Conservation (phyloP, 139 green algal genomes). For the Chlorella sp. region DNA sequence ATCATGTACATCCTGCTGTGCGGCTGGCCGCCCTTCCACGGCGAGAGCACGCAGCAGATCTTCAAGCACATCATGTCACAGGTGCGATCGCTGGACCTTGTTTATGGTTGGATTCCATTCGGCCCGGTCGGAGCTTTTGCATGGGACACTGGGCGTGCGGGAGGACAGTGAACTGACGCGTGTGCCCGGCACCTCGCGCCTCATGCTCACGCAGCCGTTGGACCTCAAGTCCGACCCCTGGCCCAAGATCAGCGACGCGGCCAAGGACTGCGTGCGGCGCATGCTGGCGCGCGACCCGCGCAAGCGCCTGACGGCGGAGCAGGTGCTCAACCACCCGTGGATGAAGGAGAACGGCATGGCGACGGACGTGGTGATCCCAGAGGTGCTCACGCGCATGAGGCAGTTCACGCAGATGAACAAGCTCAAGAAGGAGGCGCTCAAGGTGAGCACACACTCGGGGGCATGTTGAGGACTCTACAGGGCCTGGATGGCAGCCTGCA, state of each 20-base stretch:
- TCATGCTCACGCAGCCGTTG: slow-evolving; percentile 28
- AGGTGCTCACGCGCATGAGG: slow-evolving; percentile 76
- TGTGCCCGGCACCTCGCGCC: no score
- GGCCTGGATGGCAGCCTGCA: no score
- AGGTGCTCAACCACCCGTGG: slow-evolving; percentile 83
- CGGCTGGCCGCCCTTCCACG: slow-evolving; percentile 66
- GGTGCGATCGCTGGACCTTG: background rate
- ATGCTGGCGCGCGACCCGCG: slow-evolving; percentile 80
- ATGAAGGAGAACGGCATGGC: slow-evolving; percentile 78
- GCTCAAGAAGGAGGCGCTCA: slow-evolving; percentile 90
- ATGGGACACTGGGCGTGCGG: no score
- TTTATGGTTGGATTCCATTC: background rate
- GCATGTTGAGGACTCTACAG: no score
- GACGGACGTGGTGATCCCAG: slow-evolving; percentile 53
- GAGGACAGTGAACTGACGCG: no score
- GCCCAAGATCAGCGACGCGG: slow-evolving; percentile 54
- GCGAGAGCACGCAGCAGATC: slow-evolving; percentile 42
- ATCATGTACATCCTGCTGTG: slow-evolving; percentile 95
- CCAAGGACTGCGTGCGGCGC: slow-evolving; percentile 73
- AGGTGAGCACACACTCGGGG: slow-evolving; percentile 30
- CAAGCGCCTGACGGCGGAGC: slow-evolving; percentile 69
- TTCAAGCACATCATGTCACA: slow-evolving; percentile 23
- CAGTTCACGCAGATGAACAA: slow-evolving; percentile 81
- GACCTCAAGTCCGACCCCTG: slow-evolving; percentile 73
- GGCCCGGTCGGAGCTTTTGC: background rate